These are phyloP conservation scores for Cavenderia fasciculata DNA, from an alignment of 78 protist genomes.

Conservation along the genomic window DNA sequence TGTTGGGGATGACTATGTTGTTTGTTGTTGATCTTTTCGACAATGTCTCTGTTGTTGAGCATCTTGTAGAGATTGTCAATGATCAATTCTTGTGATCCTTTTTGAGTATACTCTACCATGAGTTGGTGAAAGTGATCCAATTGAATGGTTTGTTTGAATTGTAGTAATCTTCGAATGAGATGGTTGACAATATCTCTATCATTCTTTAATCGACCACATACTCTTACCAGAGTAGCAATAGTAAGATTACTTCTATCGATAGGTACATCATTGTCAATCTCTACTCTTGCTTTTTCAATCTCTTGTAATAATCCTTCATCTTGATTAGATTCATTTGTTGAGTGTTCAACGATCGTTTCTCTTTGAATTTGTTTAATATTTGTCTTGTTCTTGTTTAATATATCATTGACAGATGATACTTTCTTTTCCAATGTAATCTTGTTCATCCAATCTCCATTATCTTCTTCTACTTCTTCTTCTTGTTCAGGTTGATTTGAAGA, in stretches of 20 bases:
- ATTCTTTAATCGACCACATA: constrained; percentile 24
- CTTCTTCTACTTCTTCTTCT: too few relatives aligned
- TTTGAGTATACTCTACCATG: background rate
- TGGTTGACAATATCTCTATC: constrained; percentile 2
- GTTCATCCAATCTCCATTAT: too few relatives aligned
- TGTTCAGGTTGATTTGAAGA: too few relatives aligned
- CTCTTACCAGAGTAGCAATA: constrained; percentile 43
- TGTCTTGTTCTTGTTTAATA: too few relatives aligned
- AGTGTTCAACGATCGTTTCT: too few relatives aligned
- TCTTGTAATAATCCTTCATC: too few relatives aligned
- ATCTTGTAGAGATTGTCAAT: background rate
- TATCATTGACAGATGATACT: too few relatives aligned
- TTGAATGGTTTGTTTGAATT: background rate
- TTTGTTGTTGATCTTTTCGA: background rate
- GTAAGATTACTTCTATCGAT: constrained; percentile 49
- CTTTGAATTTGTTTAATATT: too few relatives aligned
- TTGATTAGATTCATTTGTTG: too few relatives aligned
- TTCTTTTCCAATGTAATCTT: too few relatives aligned
- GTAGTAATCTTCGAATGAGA: constrained; percentile 1
- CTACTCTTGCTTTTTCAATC: constrained; percentile 6
- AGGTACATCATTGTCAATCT: background rate
- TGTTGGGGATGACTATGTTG: too few relatives aligned
- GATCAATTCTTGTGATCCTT: too few relatives aligned
- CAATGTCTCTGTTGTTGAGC: background rate
- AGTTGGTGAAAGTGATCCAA: background rate